Conservation (phyloP, 345 rosid species). For the Melaleuca quinquenervia region DNA sequence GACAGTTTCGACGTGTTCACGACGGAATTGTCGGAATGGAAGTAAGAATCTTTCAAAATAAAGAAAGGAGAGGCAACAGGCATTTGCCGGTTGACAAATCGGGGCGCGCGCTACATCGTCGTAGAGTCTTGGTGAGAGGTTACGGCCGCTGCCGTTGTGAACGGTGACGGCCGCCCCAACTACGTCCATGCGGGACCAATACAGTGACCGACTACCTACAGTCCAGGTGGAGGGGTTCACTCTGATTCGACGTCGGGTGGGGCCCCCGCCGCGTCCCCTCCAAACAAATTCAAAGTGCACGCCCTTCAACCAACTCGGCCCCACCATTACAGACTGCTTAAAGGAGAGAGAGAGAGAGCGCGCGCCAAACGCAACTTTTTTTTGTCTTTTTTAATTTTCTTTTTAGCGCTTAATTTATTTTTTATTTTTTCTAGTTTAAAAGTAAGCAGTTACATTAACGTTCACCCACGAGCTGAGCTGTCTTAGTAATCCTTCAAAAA, state of each 20-base stretch:
- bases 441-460: neutral
- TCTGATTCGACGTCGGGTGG: neutral
- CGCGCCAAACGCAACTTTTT: neutral
- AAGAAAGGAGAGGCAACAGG: neutral
- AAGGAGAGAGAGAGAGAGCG: neutral
- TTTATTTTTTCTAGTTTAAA: neutral
- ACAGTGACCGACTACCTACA: neutral
- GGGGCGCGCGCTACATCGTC: fast-evolving
- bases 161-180: neutral
- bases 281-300: neutral
- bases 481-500: neutral
- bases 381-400: no score
- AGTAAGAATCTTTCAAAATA: neutral
- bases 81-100: neutral
- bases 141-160: no score
- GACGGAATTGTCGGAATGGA: neutral
- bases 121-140: no score
- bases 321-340: neutral
- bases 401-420: neutral
- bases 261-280: neutral
- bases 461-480: neutral
- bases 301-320: neutral
- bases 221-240: neutral
- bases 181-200: neutral
- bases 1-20: neutral